Evolutionary conservation across 2,329 filamentous ascomycete species (phyloP), one percentile per base, ranked within the genome.

Genomic region (Fusarium sp.): DNA sequence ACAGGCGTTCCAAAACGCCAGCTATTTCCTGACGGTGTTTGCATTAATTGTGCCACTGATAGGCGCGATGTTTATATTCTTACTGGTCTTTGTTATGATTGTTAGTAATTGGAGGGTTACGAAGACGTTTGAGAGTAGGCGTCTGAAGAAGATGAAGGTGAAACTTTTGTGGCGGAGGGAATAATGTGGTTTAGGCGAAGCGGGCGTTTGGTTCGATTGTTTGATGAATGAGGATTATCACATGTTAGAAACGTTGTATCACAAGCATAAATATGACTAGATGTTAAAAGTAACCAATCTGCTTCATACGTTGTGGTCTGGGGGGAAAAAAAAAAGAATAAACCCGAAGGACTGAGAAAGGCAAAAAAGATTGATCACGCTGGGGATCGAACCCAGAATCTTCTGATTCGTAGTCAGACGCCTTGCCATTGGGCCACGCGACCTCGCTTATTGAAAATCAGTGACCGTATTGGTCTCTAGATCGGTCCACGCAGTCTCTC

Each of bases 351-450:
- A 37, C 10, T 5, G 16, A 37, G 34, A 11, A 28, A 3, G 12
- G 11, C 18, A 27, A 41, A 51, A 51, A 51, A 10, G 25, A 37
- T 7, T 67, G 64, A 67, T 67, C 64, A 67, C 57, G 64, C 57
- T 68, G 57, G 64, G 64, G 64, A 67, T 67, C 64, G 64, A 67
- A 67, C 64, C 64, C 63, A 67, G 63, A 67, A 67, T 67, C 63
- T 67, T 67, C 64, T 67, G 64, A 67, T 67, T 67, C 64, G 64
- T 67, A 67, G 64, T 67, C 64, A 67, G 64, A 67, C 63, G 64
- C 64, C 64, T 67, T 67, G 64, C 63, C 63, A 66, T 66, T 66
- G 63, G 63, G 63, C 63, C 63, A 66, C 63, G 63, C 63, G 63
- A 66, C 63, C 63, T 43, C 18, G 4, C 16, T 66, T 66, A 4